Percentiles rank a stretch among this genome's conserved stretches.
phyloP scores from a whole-genome alignment of 345 rosid species.

The Erysimum cheiranthoides region DNA sequence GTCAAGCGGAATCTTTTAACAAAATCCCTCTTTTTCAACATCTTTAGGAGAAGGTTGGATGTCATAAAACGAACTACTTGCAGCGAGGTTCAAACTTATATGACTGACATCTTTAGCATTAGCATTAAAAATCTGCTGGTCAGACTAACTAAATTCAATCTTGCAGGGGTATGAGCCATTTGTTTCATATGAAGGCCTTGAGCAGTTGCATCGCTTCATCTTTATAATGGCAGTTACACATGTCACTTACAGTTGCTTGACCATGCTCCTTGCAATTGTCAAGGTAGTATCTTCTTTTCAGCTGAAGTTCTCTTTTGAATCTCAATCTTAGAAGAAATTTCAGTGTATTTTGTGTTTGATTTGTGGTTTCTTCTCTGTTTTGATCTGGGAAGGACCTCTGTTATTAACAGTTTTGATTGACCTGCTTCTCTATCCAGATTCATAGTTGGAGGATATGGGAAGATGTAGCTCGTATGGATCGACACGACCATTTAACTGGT shows the following conservation, averaged over 20 bases:
- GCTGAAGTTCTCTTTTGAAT: constrained; percentile 1
- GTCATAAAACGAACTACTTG: constrained; percentile 58
- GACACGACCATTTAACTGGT: constrained; percentile 68
- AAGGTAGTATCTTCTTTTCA: constrained; percentile 57
- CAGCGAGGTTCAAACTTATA: constrained; percentile 56
- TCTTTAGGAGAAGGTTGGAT: constrained; percentile 65
- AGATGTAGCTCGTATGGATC: constrained; percentile 76
- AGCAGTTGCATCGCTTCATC: constrained; percentile 96
- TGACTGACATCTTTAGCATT: neutral
- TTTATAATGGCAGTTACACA: constrained; percentile 98
- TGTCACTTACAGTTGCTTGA: constrained; percentile 91
- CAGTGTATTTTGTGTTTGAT: neutral
- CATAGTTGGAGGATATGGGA: constrained; percentile 98
- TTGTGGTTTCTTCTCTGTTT: constrained; percentile 2
- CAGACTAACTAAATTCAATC: constrained; percentile 6
- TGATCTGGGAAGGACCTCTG: constrained; percentile 4
- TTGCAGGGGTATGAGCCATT: constrained; percentile 86
- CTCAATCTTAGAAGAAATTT: neutral
- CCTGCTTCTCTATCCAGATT: constrained; percentile 56
- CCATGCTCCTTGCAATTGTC: constrained; percentile 90
- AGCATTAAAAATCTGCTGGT: neutral
- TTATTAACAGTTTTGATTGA: neutral
- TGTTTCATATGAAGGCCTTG: constrained; percentile 90
- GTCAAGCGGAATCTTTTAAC: constrained; percentile 58
- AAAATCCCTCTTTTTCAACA: constrained; percentile 43